Evolutionary conservation across 768 basidiomycete species (phyloP).

Genomic region (Punctularia strigosozonata): DNA sequence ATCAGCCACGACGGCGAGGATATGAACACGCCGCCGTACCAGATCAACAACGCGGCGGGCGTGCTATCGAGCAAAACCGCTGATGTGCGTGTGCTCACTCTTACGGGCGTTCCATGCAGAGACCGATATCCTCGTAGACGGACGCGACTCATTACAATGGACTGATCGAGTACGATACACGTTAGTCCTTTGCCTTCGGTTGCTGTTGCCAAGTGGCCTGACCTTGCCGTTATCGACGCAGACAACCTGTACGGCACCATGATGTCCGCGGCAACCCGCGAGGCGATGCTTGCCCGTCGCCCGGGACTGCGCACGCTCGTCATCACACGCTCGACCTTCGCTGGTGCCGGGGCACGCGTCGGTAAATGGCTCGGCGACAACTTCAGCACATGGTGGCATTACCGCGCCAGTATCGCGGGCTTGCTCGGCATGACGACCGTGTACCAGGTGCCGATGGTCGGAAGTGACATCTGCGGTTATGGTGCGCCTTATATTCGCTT

Average conservation of each 20-base stretch:
- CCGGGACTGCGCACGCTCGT: conserved; percentile 50
- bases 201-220: background rate
- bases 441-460: conserved; percentile 67
- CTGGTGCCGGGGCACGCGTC: conserved; percentile 53
- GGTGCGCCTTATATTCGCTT: conserved; percentile 21
- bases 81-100: conserved; percentile 24
- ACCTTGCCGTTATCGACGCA: conserved; percentile 6
- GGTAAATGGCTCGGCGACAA: conserved; percentile 73
- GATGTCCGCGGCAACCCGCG: conserved; percentile 53
- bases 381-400: conserved; percentile 45
- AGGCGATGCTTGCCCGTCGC: conserved; percentile 51
- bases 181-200: conserved; percentile 11
- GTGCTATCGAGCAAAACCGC: conserved; percentile 41
- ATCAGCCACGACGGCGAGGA: conserved; percentile 18
- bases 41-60: conserved; percentile 43
- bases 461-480: conserved; percentile 63
- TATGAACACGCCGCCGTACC: conserved; percentile 41
- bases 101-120: background rate
- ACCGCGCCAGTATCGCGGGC: conserved; percentile 43
- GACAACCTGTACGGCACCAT: conserved; percentile 61
- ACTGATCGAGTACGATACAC: conserved; percentile 45
- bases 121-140: conserved; percentile 8
- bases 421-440: conserved; percentile 52
- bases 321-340: conserved; percentile 67
- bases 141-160: conserved; percentile 43